Conservation (phyloP, 495 filamentous ascomycete species). For the Xylaria acuta region DNA sequence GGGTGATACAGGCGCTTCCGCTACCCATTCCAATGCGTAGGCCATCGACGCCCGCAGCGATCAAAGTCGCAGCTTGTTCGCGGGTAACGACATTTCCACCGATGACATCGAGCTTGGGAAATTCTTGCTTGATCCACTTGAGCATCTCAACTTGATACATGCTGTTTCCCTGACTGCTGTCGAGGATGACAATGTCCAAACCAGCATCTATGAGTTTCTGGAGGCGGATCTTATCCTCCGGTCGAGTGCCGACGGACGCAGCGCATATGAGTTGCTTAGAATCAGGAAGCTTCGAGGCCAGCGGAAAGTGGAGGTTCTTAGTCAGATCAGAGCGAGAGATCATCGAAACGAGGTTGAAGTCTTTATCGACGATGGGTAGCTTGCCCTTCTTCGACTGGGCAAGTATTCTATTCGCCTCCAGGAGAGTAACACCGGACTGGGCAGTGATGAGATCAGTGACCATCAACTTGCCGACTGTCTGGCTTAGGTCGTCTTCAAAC, state of each 20-base stretch:
- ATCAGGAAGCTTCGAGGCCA: constrained; percentile 94
- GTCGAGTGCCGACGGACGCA: constrained; percentile 92
- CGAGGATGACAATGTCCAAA: constrained; percentile 92
- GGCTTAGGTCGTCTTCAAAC: constrained; percentile 77
- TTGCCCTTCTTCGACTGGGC: constrained; percentile 98
- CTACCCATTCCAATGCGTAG: constrained; percentile 99
- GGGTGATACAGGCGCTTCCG: constrained; percentile 97
- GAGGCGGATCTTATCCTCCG: constrained; percentile 88
- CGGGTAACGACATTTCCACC: constrained; percentile 97
- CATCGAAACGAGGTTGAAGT: constrained; percentile 89
- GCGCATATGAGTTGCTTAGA: constrained; percentile 98
- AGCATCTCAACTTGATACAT: constrained; percentile 98
- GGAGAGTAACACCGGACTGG: constrained; percentile 78
- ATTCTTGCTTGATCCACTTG: constrained; percentile 87
- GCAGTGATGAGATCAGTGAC: constrained; percentile 94
- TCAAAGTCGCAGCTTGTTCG: constrained; percentile 89
- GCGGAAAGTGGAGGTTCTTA: constrained; percentile 97
- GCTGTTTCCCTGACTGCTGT: constrained; percentile 95
- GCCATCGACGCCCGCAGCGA: constrained; percentile 93
- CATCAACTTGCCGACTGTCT: constrained; percentile 90
- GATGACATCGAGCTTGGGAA: constrained; percentile 89
- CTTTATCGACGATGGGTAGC: constrained; percentile 89
- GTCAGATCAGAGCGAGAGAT: constrained; percentile 96
- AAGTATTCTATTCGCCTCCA: constrained; percentile 91
- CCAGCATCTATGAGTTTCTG: constrained; percentile 90